These are phyloP conservation scores for Chlamydomonas sp. DNA, from an alignment of 139 green algal genomes.

Conservation along the genomic window DNA sequence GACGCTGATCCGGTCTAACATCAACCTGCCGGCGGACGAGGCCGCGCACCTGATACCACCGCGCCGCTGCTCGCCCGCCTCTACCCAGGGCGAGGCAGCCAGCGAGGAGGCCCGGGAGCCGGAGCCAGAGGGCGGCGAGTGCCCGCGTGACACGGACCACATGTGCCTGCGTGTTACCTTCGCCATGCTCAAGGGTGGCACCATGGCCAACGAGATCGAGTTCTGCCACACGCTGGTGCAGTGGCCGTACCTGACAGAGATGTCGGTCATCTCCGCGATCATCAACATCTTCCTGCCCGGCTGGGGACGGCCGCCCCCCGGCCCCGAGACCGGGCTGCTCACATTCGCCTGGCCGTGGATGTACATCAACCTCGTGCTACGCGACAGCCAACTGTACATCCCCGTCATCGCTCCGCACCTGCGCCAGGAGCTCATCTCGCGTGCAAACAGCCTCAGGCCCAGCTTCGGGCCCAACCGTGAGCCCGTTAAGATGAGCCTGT, in stretches of 20 bases:
- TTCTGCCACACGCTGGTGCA: conserved; percentile 66
- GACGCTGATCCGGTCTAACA: conserved; percentile 31
- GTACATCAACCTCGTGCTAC: conserved; percentile 83
- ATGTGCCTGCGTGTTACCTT: conserved; percentile 30
- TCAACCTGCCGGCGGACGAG: conserved; percentile 27
- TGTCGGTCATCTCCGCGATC: conserved; percentile 71
- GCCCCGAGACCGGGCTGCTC: conserved; percentile 43
- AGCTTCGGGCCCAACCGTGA: neutral
- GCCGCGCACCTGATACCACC: conserved; percentile 14
- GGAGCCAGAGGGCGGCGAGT: neutral
- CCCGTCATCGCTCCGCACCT: conserved; percentile 51
- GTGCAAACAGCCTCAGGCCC: neutral
- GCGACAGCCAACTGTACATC: conserved; percentile 68
- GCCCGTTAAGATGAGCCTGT: neutral
- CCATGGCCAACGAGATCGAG: conserved; percentile 63
- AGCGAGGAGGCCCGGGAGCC: neutral
- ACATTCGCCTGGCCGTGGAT: conserved; percentile 67
- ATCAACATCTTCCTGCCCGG: conserved; percentile 70
- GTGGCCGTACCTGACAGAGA: conserved; percentile 85
- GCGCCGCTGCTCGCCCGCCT: too few species aligned
- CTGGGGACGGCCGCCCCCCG: conserved; percentile 44
- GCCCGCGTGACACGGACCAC: conserved; percentile 1
- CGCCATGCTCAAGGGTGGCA: conserved; percentile 66
- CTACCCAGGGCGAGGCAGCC: neutral
- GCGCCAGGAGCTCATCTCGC: neutral